Evolutionary conservation across 805 yeast genomes (phyloP).

Genomic region (Yamadazyma ubonensis): DNA sequence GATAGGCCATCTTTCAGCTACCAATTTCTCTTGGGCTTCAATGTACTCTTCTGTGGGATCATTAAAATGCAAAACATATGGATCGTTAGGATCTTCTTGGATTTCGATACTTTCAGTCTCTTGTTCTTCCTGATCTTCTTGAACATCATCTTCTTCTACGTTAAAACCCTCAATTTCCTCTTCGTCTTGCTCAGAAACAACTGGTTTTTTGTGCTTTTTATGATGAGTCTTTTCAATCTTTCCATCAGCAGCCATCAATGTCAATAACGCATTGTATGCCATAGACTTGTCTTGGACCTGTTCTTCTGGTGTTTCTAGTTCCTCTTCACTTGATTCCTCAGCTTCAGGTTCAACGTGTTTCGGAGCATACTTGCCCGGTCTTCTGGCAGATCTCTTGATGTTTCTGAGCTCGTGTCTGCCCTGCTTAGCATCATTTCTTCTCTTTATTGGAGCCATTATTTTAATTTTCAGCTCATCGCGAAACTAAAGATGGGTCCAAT

Average conservation of each 20-base stretch:
- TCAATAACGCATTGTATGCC: slow-evolving; percentile 67
- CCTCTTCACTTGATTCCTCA: slow-evolving; percentile 12
- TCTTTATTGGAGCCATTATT: slow-evolving; percentile 6
- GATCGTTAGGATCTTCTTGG: slow-evolving; percentile 52
- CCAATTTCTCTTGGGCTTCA: slow-evolving; percentile 24
- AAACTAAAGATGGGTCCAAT: not conserved
- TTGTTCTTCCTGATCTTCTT: slow-evolving; percentile 23
- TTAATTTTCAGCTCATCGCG: slow-evolving; percentile 11
- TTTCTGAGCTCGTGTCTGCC: slow-evolving; percentile 65
- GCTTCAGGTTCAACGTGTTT: not conserved
- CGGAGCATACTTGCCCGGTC: slow-evolving; percentile 19
- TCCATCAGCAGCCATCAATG: slow-evolving; percentile 53
- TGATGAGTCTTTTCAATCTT: slow-evolving; percentile 15
- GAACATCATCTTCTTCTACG: slow-evolving; percentile 21
- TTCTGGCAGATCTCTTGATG: slow-evolving; percentile 54
- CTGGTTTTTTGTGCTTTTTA: not conserved
- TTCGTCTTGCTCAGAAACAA: slow-evolving; percentile 23
- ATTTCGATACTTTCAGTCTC: slow-evolving; percentile 25
- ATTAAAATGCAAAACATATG: slow-evolving; percentile 77
- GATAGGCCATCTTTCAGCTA: slow-evolving; percentile 29
- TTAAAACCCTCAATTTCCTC: slow-evolving; percentile 36
- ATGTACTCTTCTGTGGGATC: slow-evolving; percentile 40
- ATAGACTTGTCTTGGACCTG: slow-evolving; percentile 32
- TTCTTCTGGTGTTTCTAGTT: slow-evolving; percentile 14
- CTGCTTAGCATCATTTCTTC: slow-evolving; percentile 10